A percentile compares a stretch with the other conserved stretches of the same genome.
Evolutionary conservation across 495 filamentous ascomycete species (phyloP).

Genomic region (Talaromyces trachyspermus): DNA sequence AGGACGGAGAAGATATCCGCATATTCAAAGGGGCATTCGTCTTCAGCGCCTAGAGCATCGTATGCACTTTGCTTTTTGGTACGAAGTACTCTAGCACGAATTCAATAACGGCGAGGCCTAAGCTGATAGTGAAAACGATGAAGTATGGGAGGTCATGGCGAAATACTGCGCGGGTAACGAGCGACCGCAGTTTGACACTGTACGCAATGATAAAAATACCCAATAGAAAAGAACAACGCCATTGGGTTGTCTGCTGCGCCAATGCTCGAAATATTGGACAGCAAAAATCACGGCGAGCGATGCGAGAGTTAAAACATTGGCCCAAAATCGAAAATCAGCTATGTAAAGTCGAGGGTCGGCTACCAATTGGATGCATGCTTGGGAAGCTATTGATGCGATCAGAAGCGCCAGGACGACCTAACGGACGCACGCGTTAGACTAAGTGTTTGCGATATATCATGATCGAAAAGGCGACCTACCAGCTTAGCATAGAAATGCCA

Average conservation of each 20-base stretch:
- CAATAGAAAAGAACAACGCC: conserved; percentile 95
- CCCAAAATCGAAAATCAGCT: conserved; percentile 86
- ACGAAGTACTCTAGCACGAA: conserved; percentile 85
- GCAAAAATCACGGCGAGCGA: conserved; percentile 73
- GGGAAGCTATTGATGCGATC: conserved; percentile 56
- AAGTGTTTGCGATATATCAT: background rate
- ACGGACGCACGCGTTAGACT: conserved; percentile 8
- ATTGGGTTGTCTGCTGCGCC: conserved; percentile 79
- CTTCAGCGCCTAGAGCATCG: conserved; percentile 74
- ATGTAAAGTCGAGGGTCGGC: conserved; percentile 62
- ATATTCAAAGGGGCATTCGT: conserved; percentile 92
- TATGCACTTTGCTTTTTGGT: conserved; percentile 81
- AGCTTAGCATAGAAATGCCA: conserved; percentile 96
- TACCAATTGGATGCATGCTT: conserved; percentile 72
- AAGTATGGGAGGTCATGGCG: conserved; percentile 64
- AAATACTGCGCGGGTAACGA: conserved; percentile 70
- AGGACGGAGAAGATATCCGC: conserved; percentile 90
- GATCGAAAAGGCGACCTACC: conserved; percentile 40
- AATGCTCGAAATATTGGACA: conserved; percentile 92
- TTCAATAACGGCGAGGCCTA: conserved; percentile 64
- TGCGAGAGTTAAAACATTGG: conserved; percentile 64
- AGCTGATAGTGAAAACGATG: conserved; percentile 63
- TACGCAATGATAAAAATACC: conserved; percentile 80
- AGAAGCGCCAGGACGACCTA: conserved; percentile 67
- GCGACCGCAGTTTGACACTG: conserved; percentile 79